Evolutionary conservation across 345 rosid species (phyloP).

Genomic region (Carallia pectinifolia): DNA sequence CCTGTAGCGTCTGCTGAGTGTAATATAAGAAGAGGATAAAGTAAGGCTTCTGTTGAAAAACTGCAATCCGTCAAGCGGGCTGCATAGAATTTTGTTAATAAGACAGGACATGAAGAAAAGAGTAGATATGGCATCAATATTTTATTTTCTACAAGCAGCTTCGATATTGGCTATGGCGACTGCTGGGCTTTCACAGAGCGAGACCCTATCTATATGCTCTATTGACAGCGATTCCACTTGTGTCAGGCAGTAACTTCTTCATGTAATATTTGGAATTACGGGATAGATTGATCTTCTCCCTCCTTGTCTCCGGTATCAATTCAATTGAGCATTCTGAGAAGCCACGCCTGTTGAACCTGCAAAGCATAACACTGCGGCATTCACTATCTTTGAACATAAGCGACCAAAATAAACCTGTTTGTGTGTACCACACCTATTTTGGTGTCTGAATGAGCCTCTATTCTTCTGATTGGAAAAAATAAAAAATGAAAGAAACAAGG

Average conservation of each 20-base stretch:
- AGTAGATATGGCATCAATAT: too few relatives aligned
- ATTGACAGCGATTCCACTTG: slow-evolving; percentile 57
- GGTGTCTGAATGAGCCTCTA: background rate
- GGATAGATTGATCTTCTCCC: slow-evolving; percentile 69
- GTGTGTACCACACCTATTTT: too few relatives aligned
- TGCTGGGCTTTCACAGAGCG: too few relatives aligned
- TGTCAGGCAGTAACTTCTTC: slow-evolving; percentile 75
- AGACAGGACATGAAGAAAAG: background rate
- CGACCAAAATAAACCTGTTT: too few relatives aligned
- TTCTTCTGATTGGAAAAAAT: background rate
- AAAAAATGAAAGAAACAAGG: background rate
- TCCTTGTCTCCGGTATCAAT: slow-evolving; percentile 63
- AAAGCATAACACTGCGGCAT: slow-evolving; percentile 4
- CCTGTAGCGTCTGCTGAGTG: too few relatives aligned
- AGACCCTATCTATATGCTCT: slow-evolving; percentile 23
- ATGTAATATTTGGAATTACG: slow-evolving; percentile 79
- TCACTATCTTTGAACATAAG: background rate
- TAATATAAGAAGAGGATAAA: too few relatives aligned
- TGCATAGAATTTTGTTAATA: background rate
- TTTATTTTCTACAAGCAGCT: too few relatives aligned
- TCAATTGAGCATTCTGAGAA: slow-evolving; percentile 73
- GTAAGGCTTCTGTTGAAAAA: too few relatives aligned
- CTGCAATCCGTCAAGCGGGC: background rate
- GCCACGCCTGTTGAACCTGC: slow-evolving; percentile 81
- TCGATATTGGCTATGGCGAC: too few relatives aligned